Conservation (phyloP, 2,329 filamentous ascomycete species). For the Passalora sequoiae region DNA sequence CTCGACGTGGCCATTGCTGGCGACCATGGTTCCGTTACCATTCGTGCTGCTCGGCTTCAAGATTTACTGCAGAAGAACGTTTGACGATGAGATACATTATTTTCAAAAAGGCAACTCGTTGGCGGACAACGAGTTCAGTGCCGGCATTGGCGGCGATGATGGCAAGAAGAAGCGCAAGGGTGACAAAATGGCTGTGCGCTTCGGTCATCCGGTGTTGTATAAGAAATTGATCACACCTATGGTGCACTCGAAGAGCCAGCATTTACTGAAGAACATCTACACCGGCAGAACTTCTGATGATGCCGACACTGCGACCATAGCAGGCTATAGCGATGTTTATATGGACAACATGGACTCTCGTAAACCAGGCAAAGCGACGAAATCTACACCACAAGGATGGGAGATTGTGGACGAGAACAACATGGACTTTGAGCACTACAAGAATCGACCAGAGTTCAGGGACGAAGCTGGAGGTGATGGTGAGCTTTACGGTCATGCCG, state of each 20-base stretch:
- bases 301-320: constrained; percentile 55
- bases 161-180: constrained; percentile 42
- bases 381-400: constrained; percentile 47
- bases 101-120: constrained; percentile 64
- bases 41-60: constrained; percentile 81
- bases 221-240: constrained; percentile 87
- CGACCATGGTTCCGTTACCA: constrained; percentile 64
- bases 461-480: constrained; percentile 76
- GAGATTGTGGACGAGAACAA: constrained; percentile 83
- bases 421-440: constrained; percentile 88
- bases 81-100: constrained; percentile 75
- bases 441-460: constrained; percentile 80
- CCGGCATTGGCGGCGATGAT: constrained; percentile 33
- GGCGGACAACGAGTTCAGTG: constrained; percentile 32
- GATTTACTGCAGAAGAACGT: constrained; percentile 68
- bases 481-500: constrained; percentile 50
- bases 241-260: constrained; percentile 87
- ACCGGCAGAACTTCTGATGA: constrained; percentile 65
- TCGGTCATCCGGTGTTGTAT: constrained; percentile 87
- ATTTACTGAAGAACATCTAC: constrained; percentile 80
- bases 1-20: constrained; percentile 59
- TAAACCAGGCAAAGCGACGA: constrained; percentile 54
- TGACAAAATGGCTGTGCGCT: constrained; percentile 69
- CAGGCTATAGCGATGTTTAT: constrained; percentile 77
- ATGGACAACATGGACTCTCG: constrained; percentile 69